Percentiles rank a stretch among this genome's conserved stretches.
These are phyloP conservation scores for Amaranthus tricolor DNA, from an alignment of 179 eudicot genomes.

Conservation along the genomic window DNA sequence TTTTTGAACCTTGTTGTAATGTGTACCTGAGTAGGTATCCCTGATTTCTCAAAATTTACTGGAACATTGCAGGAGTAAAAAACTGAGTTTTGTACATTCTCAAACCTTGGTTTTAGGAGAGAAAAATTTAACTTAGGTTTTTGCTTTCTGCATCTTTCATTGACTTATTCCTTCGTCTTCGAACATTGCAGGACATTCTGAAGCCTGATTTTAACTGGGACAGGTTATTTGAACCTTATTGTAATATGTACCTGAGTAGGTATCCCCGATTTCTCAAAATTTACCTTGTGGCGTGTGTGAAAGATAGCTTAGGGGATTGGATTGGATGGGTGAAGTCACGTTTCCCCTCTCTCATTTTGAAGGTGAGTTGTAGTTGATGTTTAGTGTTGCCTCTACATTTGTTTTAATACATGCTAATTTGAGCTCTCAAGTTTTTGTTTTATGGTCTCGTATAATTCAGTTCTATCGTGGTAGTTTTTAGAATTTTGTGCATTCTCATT, in stretches of 20 bases:
- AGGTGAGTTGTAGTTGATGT: constrained; percentile 30
- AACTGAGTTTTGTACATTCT: too few relatives aligned
- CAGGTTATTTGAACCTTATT: constrained; percentile 43
- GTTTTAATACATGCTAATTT: not conserved
- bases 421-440: not conserved
- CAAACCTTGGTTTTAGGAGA: too few relatives aligned
- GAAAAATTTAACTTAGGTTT: too few relatives aligned
- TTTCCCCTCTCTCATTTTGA: constrained; percentile 44
- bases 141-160: not conserved
- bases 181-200: constrained; percentile 33
- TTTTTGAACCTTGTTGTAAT: constrained; percentile 41
- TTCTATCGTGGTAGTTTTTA: not conserved
- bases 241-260: constrained; percentile 30
- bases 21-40: constrained; percentile 37
- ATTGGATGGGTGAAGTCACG: constrained; percentile 62
- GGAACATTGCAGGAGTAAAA: too few relatives aligned
- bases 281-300: constrained; percentile 34
- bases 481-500: too few relatives aligned
- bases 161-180: not conserved
- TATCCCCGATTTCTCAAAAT: constrained; percentile 46
- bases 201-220: constrained; percentile 45
- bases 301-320: constrained; percentile 48
- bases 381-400: not conserved
- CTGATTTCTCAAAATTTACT: constrained; percentile 40
- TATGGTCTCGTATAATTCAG: not conserved